Conservation (phyloP, 305 asterid genomes). For the Rubia peregrina region DNA sequence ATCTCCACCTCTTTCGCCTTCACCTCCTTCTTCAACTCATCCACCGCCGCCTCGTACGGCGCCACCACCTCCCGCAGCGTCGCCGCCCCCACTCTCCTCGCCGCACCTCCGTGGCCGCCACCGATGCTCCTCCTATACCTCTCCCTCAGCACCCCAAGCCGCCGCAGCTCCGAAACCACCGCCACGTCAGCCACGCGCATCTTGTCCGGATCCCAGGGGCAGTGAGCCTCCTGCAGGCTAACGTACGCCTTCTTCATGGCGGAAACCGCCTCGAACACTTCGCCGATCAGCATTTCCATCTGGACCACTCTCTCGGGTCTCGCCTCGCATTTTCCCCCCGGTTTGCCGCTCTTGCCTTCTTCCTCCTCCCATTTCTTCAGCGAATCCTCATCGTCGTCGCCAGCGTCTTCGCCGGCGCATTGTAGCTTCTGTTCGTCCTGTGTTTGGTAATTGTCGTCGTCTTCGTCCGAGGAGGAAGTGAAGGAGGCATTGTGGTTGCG, state of each 20-base stretch:
- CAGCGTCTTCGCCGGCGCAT: neutral
- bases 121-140: constrained; percentile 59
- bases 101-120: constrained; percentile 22
- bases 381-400: neutral
- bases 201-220: constrained; percentile 84
- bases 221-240: constrained; percentile 77
- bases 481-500: constrained; percentile 4
- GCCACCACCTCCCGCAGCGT: constrained; percentile 86
- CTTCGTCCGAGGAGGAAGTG: constrained; percentile 10
- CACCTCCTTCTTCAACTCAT: constrained; percentile 70
- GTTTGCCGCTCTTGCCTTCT: neutral
- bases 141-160: constrained; percentile 71
- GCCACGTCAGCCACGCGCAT: constrained; percentile 85
- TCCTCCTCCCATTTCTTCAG: constrained; percentile 16
- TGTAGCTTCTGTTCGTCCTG: constrained; percentile 18
- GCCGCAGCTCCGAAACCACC: constrained; percentile 75
- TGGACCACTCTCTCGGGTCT: constrained; percentile 36
- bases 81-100: constrained; percentile 55
- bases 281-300: constrained; percentile 65
- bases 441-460: constrained; percentile 8
- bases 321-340: constrained; percentile 18
- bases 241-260: constrained; percentile 80
- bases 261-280: constrained; percentile 85
- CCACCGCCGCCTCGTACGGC: constrained; percentile 87
- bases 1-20: constrained; percentile 65